Conservation (phyloP, 257 asterid species). For the Solanum sejunctum region DNA sequence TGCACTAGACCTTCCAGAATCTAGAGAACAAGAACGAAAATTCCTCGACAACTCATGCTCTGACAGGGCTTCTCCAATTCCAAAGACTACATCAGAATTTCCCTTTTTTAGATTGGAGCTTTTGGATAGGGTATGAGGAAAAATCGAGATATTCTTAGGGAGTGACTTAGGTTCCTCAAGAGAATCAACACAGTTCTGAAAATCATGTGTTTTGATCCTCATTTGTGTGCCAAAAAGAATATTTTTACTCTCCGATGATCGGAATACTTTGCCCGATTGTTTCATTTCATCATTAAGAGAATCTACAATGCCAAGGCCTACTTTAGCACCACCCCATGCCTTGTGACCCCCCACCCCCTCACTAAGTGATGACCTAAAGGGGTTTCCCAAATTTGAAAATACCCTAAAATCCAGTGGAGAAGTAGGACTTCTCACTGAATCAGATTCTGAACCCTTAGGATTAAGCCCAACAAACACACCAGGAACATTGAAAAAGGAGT, state of each 20-base stretch:
- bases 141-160: constrained; percentile 47
- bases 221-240: constrained; percentile 50
- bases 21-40: constrained; percentile 55
- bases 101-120: constrained; percentile 24
- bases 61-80: constrained; percentile 40
- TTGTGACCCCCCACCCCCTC: constrained; percentile 36
- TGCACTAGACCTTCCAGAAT: constrained; percentile 38
- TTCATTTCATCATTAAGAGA: constrained; percentile 49
- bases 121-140: constrained; percentile 18
- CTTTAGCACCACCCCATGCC: constrained; percentile 65
- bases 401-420: constrained; percentile 82
- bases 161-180: constrained; percentile 44
- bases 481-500: constrained; percentile 41
- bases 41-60: constrained; percentile 11
- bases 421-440: constrained; percentile 86
- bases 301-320: constrained; percentile 83
- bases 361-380: constrained; percentile 41
- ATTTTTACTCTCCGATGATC: constrained; percentile 41
- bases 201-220: constrained; percentile 28
- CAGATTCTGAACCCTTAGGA: constrained; percentile 55
- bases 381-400: constrained; percentile 56
- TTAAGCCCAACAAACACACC: constrained; percentile 49
- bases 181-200: constrained; percentile 19
- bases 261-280: constrained; percentile 21
- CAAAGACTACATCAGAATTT: constrained; percentile 53